phyloP scores from a whole-genome alignment of 116 monocot genomes.

The Zostera marina region DNA sequence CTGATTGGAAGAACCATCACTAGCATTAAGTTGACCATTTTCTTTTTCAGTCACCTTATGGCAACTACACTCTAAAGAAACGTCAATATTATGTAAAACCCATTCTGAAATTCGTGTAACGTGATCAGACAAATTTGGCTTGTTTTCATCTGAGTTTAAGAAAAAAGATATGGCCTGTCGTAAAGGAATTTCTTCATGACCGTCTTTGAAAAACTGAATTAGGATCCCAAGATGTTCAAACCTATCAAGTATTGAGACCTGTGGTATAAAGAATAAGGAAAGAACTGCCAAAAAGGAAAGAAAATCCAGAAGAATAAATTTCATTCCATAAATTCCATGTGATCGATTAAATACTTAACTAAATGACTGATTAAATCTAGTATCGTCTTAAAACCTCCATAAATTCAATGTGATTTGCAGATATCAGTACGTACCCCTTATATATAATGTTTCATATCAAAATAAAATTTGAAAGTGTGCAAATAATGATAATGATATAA shows the following conservation, averaged over 20 bases:
- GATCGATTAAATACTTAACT: not conserved
- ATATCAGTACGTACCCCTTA: no score
- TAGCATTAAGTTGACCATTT: constrained; percentile 27
- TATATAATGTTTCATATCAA: no score
- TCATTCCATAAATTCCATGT: not conserved
- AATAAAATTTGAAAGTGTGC: no score
- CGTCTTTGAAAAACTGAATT: constrained; percentile 45
- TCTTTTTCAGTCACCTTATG: constrained; percentile 41
- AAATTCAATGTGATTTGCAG: no score
- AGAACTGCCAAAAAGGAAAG: not conserved
- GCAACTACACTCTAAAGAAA: constrained; percentile 35
- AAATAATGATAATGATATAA: no score
- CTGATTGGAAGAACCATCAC: constrained; percentile 28
- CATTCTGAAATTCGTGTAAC: constrained; percentile 69
- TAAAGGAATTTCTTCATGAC: constrained; percentile 32
- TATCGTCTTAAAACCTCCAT: no score
- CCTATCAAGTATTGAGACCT: constrained; percentile 44
- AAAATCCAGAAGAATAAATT: not conserved
- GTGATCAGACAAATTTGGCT: constrained; percentile 54
- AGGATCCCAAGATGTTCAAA: constrained; percentile 74
- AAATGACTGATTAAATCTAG: no score
- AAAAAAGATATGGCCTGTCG: constrained; percentile 54
- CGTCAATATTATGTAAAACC: constrained; percentile 47
- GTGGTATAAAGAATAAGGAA: constrained; percentile 8
- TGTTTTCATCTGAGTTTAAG: constrained; percentile 68